These are phyloP conservation scores for Lactifluus hygrophoroides DNA, from an alignment of 768 basidiomycete genomes.

Conservation along the genomic window DNA sequence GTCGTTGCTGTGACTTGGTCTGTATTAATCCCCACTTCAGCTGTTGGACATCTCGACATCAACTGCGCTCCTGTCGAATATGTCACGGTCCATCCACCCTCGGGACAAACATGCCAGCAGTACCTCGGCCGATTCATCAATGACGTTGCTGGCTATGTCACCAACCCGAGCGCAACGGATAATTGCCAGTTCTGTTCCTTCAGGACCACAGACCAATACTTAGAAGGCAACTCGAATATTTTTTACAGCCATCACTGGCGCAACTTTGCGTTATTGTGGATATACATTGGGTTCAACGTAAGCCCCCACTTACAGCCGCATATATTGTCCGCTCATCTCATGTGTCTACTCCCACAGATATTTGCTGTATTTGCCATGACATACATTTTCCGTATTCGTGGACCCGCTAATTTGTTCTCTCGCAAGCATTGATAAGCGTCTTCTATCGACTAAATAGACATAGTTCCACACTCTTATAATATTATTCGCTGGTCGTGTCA, in stretches of 20 bases:
- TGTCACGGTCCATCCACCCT: constrained; percentile 42
- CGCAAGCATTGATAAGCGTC: not conserved
- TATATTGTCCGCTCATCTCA: not conserved
- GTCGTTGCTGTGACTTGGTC: not conserved
- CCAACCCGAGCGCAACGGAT: constrained; percentile 31
- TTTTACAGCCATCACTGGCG: constrained; percentile 44
- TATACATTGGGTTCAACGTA: constrained; percentile 38
- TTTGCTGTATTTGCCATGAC: constrained; percentile 42
- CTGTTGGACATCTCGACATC: constrained; percentile 41
- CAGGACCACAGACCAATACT: constrained; percentile 50
- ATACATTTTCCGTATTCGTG: constrained; percentile 44
- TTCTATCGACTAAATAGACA: too few species aligned
- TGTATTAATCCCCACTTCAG: constrained; percentile 26
- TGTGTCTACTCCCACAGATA: constrained; percentile 28
- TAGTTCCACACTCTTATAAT: too few species aligned
- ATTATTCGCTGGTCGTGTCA: not conserved
- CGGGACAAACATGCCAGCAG: constrained; percentile 37
- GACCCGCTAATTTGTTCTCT: constrained; percentile 19
- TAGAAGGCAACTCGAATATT: constrained; percentile 50
- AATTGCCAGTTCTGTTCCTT: constrained; percentile 49
- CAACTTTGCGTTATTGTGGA: constrained; percentile 39
- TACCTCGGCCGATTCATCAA: constrained; percentile 39
- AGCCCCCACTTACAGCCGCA: constrained; percentile 20
- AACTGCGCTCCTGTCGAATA: constrained; percentile 55
- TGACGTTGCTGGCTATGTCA: constrained; percentile 39